phyloP scores from a whole-genome alignment of 2,329 filamentous ascomycete genomes.

The Teratosphaeria pseudoeucalypti region DNA sequence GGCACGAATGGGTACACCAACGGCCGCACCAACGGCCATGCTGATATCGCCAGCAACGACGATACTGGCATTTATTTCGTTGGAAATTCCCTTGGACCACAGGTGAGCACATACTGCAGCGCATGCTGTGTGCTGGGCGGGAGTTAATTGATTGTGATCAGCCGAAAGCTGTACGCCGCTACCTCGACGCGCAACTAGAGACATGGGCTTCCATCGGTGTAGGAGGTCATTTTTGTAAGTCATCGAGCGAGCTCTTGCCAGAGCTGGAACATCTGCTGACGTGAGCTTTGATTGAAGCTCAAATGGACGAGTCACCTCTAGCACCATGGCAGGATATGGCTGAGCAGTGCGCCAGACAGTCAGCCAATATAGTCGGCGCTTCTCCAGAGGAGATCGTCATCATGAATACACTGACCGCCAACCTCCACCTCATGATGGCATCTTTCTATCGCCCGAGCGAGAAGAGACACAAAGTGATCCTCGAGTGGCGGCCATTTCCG shows the following conservation, averaged over 20 bases:
- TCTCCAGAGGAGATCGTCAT: conserved; percentile 63
- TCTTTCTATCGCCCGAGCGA: conserved; percentile 66
- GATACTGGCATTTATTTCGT: conserved; percentile 63
- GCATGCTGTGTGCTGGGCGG: background rate
- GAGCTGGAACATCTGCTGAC: background rate
- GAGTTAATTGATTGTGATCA: conserved; percentile 36
- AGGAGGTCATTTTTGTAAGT: conserved; percentile 52
- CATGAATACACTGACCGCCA: conserved; percentile 78
- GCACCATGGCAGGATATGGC: conserved; percentile 69
- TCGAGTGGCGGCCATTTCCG: conserved; percentile 82
- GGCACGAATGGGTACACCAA: background rate
- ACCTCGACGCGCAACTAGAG: conserved; percentile 61
- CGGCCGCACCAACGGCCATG: conserved; percentile 1
- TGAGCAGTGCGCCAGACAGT: conserved; percentile 58
- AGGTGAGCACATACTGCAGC: background rate
- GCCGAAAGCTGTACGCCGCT: conserved; percentile 55
- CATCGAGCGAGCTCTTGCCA: background rate
- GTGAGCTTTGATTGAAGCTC: conserved; percentile 13
- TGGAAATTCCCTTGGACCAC: conserved; percentile 74
- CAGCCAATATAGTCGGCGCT: conserved; percentile 65
- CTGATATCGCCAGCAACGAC: conserved; percentile 16
- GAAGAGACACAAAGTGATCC: conserved; percentile 64
- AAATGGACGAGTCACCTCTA: conserved; percentile 50
- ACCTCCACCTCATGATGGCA: conserved; percentile 74
- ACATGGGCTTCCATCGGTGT: conserved; percentile 81